Evolutionary conservation across 495 filamentous ascomycete species (phyloP), one percentile per base, ranked within the genome.

Genomic region (Xanthoparmelia taractica): DNA sequence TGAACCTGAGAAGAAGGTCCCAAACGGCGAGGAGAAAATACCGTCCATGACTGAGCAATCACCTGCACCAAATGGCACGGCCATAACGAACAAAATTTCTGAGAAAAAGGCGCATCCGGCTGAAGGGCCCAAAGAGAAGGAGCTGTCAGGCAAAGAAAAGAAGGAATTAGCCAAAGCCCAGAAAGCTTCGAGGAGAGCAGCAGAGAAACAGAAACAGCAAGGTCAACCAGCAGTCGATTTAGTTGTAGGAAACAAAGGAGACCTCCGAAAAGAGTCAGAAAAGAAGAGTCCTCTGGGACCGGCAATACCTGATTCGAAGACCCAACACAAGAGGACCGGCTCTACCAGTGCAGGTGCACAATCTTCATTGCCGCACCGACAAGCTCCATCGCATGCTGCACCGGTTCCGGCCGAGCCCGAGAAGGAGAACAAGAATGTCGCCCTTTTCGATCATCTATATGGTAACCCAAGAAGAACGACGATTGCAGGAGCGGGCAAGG

Each of bases 361-460:
- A 54, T 65, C 63, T 59, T 59, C 60, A 13, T 43, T 70, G 13
- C 61, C 63, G 27, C 41, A 65, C 31, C 61, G 69, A 36, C 61
- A 64, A 25, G 41, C 56, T 37, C 62, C 58, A 45, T 45, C 79
- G 47, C 79, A 81, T 60, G 65, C 77, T 55, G 63, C 78, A 64
- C 69, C 77, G 58, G 67, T 72, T 13, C 65, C 67, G 45, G 71
- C 80, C 50, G 79, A 81, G 63, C 63, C 70, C n/a, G 77, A 79
- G 65, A 77, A 79, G 61, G 85, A 90, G 67, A 84, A 84, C 60
- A 92, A 91, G 71, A 86, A 84, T 40, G 84, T 86, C 18, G 85
- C 88, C 50, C 84, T 92, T 38, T 94, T 96, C 69, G 86, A 90
- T 58, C 92, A 97, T 73, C 74, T 97, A 18, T 87, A 94, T 68